Base-by-base conservation (phyloP, 148 eudicot species). In the Vaccinium corymbosum region DNA sequence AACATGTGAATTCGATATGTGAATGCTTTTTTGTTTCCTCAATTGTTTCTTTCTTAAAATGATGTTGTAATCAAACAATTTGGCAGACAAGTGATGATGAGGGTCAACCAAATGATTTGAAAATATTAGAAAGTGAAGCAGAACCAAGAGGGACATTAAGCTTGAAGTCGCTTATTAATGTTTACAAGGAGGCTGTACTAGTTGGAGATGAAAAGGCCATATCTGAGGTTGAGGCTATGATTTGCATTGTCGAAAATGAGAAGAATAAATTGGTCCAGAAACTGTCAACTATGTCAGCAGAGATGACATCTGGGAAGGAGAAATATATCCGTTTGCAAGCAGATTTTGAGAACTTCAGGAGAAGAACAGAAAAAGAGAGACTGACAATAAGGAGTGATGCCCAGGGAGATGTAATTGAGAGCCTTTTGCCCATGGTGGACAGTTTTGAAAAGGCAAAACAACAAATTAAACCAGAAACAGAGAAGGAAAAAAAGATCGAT, bases 341-440 rank as follows among this genome's bases (percentile, higher is more conserved):
- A 27, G 98, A 94, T 84, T 97, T 97, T 88, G 99, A 97, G 80
- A 97, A 97, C 87, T 92, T 90, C 83, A 90, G 99, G 84, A 97
- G 92, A 90, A 94, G 98, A 81, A 90, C 95, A 3, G 97, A 93
- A n/a, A 97, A 94, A 80, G 97, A 97, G 86, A 91, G 88, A 81
- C 87, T 91, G 81, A 90, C 88, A 1, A 73, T 88, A 79, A 89
- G 93, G 85, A 93, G 89, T 77, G 86, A 94, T 86, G 98, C 94
- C 57, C 93, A 94, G 78, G 97, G 97, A 72, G 99, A 93, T 86
- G 93, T 97, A 68, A 92, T 97, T 61, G 94, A 92, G 88, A 93
- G 93, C 89, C 95, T 97, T 85, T 91, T 97, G 90, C 92, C 95
- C 42, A 93, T 94, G 94, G 98, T 94, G 82, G 98, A 97, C 84